A percentile compares a stretch with the other conserved stretches of the same genome.
These are phyloP conservation scores for Fusarium pseudograminearum DNA, from an alignment of 2,329 filamentous ascomycete genomes.

Conservation along the genomic window DNA sequence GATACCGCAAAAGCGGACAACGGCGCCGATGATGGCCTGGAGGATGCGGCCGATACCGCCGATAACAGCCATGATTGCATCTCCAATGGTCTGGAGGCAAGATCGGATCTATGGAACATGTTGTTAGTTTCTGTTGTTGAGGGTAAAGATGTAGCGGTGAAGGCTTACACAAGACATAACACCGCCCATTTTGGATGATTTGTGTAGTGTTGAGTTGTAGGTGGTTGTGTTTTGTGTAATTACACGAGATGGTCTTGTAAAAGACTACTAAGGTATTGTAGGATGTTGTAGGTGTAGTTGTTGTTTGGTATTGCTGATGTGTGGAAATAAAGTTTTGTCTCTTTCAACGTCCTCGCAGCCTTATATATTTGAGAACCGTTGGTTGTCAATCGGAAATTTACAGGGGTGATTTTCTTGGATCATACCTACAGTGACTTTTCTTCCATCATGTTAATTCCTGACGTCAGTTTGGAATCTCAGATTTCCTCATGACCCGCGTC, in stretches of 20 bases:
- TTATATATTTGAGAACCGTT: slow-evolving; percentile 32
- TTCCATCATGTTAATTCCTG: slow-evolving; percentile 29
- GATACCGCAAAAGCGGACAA: slow-evolving; percentile 74
- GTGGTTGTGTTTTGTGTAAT: slow-evolving; percentile 13
- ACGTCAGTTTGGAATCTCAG: slow-evolving; percentile 36
- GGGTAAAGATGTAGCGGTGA: neutral
- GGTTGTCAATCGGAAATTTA: slow-evolving; percentile 4
- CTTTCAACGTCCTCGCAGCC: neutral
- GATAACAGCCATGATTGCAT: slow-evolving; percentile 75
- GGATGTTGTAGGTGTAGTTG: neutral
- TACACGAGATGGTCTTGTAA: slow-evolving; percentile 3
- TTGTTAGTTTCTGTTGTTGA: slow-evolving; percentile 30
- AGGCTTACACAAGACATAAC: slow-evolving; percentile 83
- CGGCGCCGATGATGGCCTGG: slow-evolving; percentile 74
- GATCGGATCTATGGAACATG: slow-evolving; percentile 62
- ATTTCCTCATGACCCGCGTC: slow-evolving; percentile 35
- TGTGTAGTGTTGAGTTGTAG: slow-evolving; percentile 29
- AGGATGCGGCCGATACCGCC: slow-evolving; percentile 74
- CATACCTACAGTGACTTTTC: slow-evolving; percentile 13
- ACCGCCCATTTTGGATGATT: slow-evolving; percentile 74
- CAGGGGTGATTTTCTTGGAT: slow-evolving; percentile 18
- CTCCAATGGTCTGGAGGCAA: slow-evolving; percentile 73
- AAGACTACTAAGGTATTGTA: slow-evolving; percentile 1
- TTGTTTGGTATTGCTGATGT: slow-evolving; percentile 24
- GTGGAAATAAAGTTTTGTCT: neutral